Evolutionary conservation across 2,329 filamentous ascomycete genomes (phyloP).

Genomic region (Penicillium sp.): DNA sequence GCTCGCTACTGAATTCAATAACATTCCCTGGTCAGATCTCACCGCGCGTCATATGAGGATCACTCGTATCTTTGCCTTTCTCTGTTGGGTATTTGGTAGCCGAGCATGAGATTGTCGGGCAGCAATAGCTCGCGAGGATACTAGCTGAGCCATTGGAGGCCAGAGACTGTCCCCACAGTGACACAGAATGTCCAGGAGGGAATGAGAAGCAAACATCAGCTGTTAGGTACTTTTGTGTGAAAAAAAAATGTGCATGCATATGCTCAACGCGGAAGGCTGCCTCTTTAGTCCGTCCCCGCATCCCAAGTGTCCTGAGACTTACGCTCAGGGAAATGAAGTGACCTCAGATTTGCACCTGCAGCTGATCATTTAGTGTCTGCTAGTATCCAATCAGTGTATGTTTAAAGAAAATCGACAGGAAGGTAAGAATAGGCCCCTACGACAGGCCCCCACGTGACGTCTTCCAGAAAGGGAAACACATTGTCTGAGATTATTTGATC

Average conservation of each 20-base stretch:
- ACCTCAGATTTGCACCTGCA: constrained; percentile 3
- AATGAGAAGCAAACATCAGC: neutral
- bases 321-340: neutral
- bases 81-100: neutral
- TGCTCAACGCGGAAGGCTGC: neutral
- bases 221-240: neutral
- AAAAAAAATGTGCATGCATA: neutral
- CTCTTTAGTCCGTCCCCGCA: constrained; percentile 3
- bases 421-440: neutral
- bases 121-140: neutral
- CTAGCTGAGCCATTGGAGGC: neutral
- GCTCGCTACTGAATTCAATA: neutral
- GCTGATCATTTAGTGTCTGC: neutral
- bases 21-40: constrained; percentile 3
- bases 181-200: neutral
- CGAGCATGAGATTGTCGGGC: neutral
- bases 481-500: neutral
- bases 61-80: neutral
- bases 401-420: neutral
- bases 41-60: neutral
- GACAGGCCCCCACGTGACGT: constrained; percentile 20
- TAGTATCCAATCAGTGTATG: neutral
- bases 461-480: constrained; percentile 22
- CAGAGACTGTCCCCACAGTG: neutral
- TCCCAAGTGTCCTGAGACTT: neutral